Evolutionary conservation across 2,329 filamentous ascomycete species (phyloP), one percentile per base, ranked within the genome.

Genomic region (Stagonosporopsis vannaccii): DNA sequence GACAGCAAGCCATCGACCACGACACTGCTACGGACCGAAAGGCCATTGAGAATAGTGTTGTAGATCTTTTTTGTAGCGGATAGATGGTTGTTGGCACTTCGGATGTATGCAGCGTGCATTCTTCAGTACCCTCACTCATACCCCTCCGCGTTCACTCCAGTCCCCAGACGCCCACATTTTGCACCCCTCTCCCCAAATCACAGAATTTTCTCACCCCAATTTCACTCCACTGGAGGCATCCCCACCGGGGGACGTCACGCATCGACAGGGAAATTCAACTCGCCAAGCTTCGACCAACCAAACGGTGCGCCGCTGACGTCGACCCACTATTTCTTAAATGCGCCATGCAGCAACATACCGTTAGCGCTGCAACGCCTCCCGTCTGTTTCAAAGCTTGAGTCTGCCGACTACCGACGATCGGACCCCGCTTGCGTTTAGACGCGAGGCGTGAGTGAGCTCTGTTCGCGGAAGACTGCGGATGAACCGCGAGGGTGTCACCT

Each of bases 111-210:
- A 37, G 9, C 19, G 11, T 20, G 12, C 7, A 11, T 2, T 11
- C 19, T 20, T 35, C 20, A 36, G n/a, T 6, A n/a, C 22, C 37
- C 17, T 43, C 28, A 22, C 30, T 6, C n/a, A 45, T 54, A 56
- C 55, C 37, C 56, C 59, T 66, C 64, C 62, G 46, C 62, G 64
- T 48, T 4, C 59, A 61, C 59, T 62, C 64, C 63, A 60, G 46
- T 54, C 56, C 56, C 58, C 51, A 51, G 44, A 48, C 43, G 23
- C 56, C 56, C 56, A 37, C 47, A 48, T 22, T 50, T 40, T n/a
- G 26, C 35, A 33, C 41, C 42, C 33, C 46, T 47, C 22, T 50
- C 48, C 52, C 52, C 45, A 48, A 51, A 39, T 39, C 17, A 36
- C 25, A 57, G 42, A 54, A 22, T 54, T 58, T 51, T 56, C n/a